Evolutionary conservation across 2,329 filamentous ascomycete species (phyloP).

Genomic region (Trematosphaeria pertusa): DNA sequence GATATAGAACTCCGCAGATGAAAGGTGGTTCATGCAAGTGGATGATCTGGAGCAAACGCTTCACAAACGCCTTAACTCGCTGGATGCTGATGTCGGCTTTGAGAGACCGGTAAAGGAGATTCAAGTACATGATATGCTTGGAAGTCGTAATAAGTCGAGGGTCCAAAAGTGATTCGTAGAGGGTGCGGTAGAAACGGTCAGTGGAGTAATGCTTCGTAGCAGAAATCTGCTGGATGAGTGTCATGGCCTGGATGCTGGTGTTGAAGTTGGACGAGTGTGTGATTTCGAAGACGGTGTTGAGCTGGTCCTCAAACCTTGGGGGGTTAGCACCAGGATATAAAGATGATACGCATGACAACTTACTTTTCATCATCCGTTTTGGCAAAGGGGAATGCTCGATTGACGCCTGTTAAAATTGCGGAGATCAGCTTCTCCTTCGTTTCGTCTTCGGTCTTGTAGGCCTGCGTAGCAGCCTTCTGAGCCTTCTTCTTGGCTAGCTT

Average conservation of each 20-base stretch:
- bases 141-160: conserved; percentile 87
- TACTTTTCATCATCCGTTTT: conserved; percentile 78
- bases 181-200: conserved; percentile 91
- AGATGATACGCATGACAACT: conserved; percentile 36
- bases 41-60: conserved; percentile 86
- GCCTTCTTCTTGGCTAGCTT: conserved; percentile 60
- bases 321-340: conserved; percentile 11
- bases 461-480: conserved; percentile 52
- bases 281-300: conserved; percentile 93
- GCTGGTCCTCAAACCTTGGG: conserved; percentile 77
- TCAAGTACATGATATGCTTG: conserved; percentile 94
- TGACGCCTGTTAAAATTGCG: conserved; percentile 90
- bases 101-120: conserved; percentile 84
- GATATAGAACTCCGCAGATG: conserved; percentile 88
- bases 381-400: conserved; percentile 93
- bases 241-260: conserved; percentile 92
- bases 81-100: conserved; percentile 91
- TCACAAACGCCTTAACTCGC: conserved; percentile 93
- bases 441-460: conserved; percentile 62
- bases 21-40: conserved; percentile 92
- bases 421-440: conserved; percentile 91
- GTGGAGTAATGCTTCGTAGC: conserved; percentile 78
- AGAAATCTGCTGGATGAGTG: conserved; percentile 92
- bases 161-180: conserved; percentile 94
- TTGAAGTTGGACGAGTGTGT: conserved; percentile 99